phyloP scores from a whole-genome alignment of 1,139 yeast species.

The Torulaspora pretoriensis region DNA sequence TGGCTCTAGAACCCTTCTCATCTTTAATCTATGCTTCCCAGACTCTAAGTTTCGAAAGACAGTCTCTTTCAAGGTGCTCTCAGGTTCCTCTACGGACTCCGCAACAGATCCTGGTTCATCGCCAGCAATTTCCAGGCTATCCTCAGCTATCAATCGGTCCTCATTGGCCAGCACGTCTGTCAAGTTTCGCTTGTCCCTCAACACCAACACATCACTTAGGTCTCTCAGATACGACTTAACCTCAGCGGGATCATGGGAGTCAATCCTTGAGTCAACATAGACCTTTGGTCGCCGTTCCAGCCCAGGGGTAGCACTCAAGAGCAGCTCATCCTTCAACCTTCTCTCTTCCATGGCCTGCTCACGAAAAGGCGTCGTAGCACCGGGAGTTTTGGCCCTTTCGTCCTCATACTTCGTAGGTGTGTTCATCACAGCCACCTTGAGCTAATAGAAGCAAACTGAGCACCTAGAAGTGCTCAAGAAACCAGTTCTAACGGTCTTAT shows the following conservation, averaged over 20 bases:
- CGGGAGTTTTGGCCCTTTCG: slow-evolving; percentile 5
- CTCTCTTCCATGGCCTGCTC: slow-evolving; percentile 26
- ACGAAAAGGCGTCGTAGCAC: slow-evolving; percentile 25
- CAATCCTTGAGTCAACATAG: slow-evolving; percentile 1
- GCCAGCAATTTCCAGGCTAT: background rate
- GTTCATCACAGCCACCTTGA: slow-evolving; percentile 7
- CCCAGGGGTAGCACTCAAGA: slow-evolving; percentile 26
- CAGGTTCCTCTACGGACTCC: background rate
- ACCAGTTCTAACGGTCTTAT: background rate
- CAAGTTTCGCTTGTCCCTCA: slow-evolving; percentile 19
- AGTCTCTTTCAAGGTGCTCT: slow-evolving; percentile 5
- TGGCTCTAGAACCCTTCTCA: slow-evolving; percentile 12
- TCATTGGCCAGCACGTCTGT: slow-evolving; percentile 8
- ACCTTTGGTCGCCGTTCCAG: slow-evolving; percentile 16
- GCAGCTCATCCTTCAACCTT: slow-evolving; percentile 20
- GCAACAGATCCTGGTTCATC: background rate
- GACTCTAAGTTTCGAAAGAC: slow-evolving; percentile 10
- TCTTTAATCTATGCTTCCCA: slow-evolving; percentile 6
- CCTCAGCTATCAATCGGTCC: slow-evolving; percentile 5
- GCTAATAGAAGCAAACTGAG: background rate
- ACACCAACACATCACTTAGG: slow-evolving; percentile 25
- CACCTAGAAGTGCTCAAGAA: background rate
- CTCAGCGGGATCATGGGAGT: slow-evolving; percentile 19
- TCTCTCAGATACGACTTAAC: slow-evolving; percentile 24
- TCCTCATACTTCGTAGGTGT: slow-evolving; percentile 12